Conservation (phyloP, 2,329 filamentous ascomycete species). For the Hypoxylon sp. region DNA sequence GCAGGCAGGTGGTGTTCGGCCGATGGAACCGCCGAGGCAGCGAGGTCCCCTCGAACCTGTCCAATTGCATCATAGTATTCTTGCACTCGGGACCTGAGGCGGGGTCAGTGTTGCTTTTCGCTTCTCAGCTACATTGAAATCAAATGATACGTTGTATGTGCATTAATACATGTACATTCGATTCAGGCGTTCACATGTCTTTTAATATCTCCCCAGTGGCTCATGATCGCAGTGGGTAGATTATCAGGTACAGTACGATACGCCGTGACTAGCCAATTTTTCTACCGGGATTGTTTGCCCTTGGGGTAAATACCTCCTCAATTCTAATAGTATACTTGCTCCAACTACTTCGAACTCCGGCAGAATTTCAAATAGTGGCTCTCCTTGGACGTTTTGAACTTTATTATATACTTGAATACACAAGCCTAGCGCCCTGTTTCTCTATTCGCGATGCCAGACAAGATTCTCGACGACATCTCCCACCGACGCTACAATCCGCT, state of each 20-base stretch:
- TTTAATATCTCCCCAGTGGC: constrained; percentile 6
- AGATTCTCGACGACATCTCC: constrained; percentile 93
- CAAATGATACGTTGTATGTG: constrained; percentile 14
- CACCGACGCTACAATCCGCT: constrained; percentile 95
- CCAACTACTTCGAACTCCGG: background rate
- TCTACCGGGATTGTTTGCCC: constrained; percentile 5
- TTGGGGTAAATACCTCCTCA: constrained; percentile 17
- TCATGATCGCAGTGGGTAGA: constrained; percentile 14
- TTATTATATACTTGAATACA: background rate
- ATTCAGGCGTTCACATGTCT: constrained; percentile 3
- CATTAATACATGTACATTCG: background rate
- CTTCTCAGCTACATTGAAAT: constrained; percentile 1
- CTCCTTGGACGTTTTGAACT: background rate
- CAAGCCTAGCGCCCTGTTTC: background rate
- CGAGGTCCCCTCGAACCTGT: constrained; percentile 27
- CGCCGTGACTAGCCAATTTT: constrained; percentile 21
- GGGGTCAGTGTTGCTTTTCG: constrained; percentile 27
- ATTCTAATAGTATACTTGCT: background rate
- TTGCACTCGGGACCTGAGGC: constrained; percentile 7
- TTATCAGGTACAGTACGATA: constrained; percentile 15
- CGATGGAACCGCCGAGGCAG: constrained; percentile 42
- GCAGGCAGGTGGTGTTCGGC: constrained; percentile 23
- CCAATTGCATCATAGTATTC: constrained; percentile 41
- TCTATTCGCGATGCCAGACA: constrained; percentile 71
- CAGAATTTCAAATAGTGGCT: background rate